These are phyloP conservation scores for Fonsecaea pugnacius DNA, from an alignment of 2,329 filamentous ascomycete species.

Conservation along the genomic window DNA sequence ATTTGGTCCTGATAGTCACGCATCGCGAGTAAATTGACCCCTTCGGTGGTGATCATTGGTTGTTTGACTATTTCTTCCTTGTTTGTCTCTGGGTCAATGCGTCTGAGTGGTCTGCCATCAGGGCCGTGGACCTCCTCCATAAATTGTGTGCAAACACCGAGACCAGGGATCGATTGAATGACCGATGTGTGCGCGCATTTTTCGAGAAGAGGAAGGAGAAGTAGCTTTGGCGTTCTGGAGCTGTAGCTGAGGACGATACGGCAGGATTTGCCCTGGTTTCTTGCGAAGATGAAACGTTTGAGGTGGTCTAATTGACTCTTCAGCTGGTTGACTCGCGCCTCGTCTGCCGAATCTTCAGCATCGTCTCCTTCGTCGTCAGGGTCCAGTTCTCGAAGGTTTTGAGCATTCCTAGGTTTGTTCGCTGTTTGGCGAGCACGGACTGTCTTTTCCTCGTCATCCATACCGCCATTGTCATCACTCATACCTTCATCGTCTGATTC, in stretches of 20 bases:
- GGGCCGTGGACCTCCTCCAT: constrained; percentile 60
- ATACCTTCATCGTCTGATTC: constrained; percentile 52
- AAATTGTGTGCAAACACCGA: constrained; percentile 73
- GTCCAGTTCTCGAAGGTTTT: constrained; percentile 34
- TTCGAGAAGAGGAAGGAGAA: constrained; percentile 91
- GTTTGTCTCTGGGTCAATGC: constrained; percentile 53
- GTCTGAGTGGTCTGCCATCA: constrained; percentile 52
- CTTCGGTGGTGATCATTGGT: constrained; percentile 65
- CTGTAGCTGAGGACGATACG: constrained; percentile 83
- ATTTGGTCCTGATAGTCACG: constrained; percentile 83
- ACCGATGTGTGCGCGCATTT: constrained; percentile 76
- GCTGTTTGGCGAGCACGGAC: constrained; percentile 1
- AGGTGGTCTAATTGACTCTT: constrained; percentile 69
- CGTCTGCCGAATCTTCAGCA: constrained; percentile 49
- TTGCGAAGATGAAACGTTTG: constrained; percentile 78
- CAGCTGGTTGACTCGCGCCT: constrained; percentile 66
- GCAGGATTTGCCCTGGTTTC: constrained; percentile 72
- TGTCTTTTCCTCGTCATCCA: constrained; percentile 17
- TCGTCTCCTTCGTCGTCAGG: constrained; percentile 33
- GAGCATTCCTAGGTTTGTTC: constrained; percentile 26
- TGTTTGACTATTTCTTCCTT: constrained; percentile 57
- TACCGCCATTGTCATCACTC: constrained; percentile 25
- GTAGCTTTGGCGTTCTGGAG: constrained; percentile 78
- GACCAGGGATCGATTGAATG: constrained; percentile 81
- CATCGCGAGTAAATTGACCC: constrained; percentile 89